phyloP scores from a whole-genome alignment of 192 early-diverging fungal genomes.

The Dispira parvispora region DNA sequence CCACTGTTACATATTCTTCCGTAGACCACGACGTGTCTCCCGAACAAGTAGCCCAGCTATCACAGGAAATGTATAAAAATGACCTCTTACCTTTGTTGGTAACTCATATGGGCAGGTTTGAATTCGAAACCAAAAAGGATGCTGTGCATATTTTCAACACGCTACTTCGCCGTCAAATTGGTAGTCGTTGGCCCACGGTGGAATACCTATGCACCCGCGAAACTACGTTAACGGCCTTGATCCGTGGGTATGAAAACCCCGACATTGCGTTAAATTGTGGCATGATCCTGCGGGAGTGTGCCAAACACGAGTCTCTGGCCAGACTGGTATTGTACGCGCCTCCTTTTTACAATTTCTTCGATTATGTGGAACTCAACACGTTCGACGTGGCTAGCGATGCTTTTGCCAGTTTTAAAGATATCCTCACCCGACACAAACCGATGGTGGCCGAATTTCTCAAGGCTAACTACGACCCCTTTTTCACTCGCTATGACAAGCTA shows the following conservation, averaged over 20 bases:
- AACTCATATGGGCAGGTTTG: constrained; percentile 76
- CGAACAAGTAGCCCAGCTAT: constrained; percentile 82
- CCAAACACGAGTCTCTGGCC: constrained; percentile 84
- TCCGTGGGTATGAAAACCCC: constrained; percentile 87
- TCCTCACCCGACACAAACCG: constrained; percentile 86
- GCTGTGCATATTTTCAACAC: constrained; percentile 96
- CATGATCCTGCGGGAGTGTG: constrained; percentile 91
- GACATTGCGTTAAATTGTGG: constrained; percentile 96
- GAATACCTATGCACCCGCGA: constrained; percentile 81
- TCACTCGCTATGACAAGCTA: constrained; percentile 55
- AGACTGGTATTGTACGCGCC: constrained; percentile 66
- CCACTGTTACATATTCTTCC: background rate
- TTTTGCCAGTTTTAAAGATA: constrained; percentile 95
- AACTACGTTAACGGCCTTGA: constrained; percentile 64
- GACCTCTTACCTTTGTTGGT: constrained; percentile 81
- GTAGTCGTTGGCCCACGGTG: constrained; percentile 85
- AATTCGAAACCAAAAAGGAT: constrained; percentile 90
- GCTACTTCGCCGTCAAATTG: constrained; percentile 84
- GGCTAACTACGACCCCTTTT: constrained; percentile 71
- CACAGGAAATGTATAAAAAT: constrained; percentile 88
- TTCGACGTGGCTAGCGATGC: constrained; percentile 99
- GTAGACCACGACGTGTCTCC: constrained; percentile 34
- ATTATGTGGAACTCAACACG: constrained; percentile 89
- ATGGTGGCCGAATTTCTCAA: constrained; percentile 81
- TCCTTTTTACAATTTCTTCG: constrained; percentile 88